These are phyloP conservation scores for Verticillium tricorpus DNA, from an alignment of 2,329 filamentous ascomycete species.

Conservation along the genomic window DNA sequence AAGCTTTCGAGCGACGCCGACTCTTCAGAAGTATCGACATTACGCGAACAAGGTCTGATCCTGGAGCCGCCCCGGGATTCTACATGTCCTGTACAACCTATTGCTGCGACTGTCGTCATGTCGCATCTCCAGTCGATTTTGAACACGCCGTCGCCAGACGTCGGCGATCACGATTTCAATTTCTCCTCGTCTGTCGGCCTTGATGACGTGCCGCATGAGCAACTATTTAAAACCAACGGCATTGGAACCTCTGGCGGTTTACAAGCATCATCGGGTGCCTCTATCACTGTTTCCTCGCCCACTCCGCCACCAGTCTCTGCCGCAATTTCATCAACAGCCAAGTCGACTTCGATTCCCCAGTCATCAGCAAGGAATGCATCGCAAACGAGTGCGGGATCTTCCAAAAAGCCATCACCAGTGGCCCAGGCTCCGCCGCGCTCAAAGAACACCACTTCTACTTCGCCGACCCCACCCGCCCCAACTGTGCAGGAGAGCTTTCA, in stretches of 20 bases:
- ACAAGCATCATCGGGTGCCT: background rate
- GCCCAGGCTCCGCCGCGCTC: background rate
- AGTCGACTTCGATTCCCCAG: background rate
- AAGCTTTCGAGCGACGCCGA: background rate
- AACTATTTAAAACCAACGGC: background rate
- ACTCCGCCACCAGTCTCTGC: background rate
- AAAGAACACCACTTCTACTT: slow-evolving; percentile 30
- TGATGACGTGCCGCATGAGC: background rate
- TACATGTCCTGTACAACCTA: background rate
- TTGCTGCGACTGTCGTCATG: background rate
- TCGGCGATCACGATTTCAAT: background rate
- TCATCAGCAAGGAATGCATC: background rate
- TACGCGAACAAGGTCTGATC: background rate
- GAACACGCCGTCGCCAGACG: background rate
- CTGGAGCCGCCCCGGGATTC: too few relatives aligned
- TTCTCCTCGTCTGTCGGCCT: background rate
- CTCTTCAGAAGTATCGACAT: background rate
- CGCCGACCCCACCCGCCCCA: slow-evolving; percentile 55
- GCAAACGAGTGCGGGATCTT: background rate
- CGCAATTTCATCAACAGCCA: background rate
- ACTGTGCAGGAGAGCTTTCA: slow-evolving; percentile 97
- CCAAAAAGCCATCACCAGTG: background rate
- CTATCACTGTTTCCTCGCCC: background rate
- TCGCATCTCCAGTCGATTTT: background rate
- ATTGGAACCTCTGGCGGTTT: background rate